These are phyloP conservation scores for Pholiota adiposa DNA, from an alignment of 1,284 basidiomycete species.

Conservation along the genomic window DNA sequence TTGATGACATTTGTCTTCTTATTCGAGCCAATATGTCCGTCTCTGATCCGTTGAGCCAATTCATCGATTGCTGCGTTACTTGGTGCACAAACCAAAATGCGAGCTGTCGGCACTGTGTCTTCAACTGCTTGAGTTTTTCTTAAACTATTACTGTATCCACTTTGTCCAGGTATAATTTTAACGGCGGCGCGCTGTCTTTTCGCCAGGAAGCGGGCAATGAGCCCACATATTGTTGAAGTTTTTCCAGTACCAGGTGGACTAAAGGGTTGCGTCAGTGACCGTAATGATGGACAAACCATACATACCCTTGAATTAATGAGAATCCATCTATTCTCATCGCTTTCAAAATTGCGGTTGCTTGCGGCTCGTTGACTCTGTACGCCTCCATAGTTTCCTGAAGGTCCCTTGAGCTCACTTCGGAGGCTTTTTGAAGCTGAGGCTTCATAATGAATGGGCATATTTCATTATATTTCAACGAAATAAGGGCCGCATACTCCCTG, in stretches of 20 bases:
- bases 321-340: conserved; percentile 83
- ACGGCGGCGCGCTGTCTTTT: conserved; percentile 55
- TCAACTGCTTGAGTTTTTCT: neutral
- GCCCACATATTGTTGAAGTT: conserved; percentile 95
- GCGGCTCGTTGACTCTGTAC: conserved; percentile 90
- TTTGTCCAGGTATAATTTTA: conserved; percentile 41
- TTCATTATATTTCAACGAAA: conserved; percentile 85
- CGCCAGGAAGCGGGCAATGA: conserved; percentile 86
- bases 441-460: conserved; percentile 72
- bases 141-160: neutral
- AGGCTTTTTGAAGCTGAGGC: conserved; percentile 59
- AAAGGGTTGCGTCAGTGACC: conserved; percentile 3
- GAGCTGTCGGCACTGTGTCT: conserved; percentile 48
- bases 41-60: conserved; percentile 86
- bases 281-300: conserved; percentile 14
- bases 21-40: conserved; percentile 68
- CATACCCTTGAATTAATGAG: conserved; percentile 93
- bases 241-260: conserved; percentile 99
- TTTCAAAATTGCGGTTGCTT: conserved; percentile 88
- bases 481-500: conserved; percentile 90
- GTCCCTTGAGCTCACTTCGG: conserved; percentile 54
- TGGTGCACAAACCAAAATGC: conserved; percentile 94
- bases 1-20: conserved; percentile 66
- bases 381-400: conserved; percentile 70
- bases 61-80: conserved; percentile 99